Conservation (phyloP, 2,329 filamentous ascomycete genomes). For the Fusarium cicatricum region DNA sequence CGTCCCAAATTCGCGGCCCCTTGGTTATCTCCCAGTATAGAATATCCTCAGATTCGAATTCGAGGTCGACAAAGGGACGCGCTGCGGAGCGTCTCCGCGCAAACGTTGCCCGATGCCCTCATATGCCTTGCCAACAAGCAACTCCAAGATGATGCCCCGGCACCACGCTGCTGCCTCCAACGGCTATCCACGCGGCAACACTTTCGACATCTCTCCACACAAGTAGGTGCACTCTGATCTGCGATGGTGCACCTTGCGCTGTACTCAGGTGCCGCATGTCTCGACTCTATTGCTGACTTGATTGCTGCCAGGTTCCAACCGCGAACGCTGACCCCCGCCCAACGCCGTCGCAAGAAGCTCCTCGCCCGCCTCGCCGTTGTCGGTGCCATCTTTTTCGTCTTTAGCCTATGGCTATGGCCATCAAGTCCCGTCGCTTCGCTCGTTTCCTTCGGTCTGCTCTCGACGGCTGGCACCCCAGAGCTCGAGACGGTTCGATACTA, state of each 20-base stretch:
- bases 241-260: not conserved
- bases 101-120: conserved; percentile 40
- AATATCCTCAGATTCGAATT: not conserved
- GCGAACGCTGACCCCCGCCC: conserved; percentile 74
- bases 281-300: conserved; percentile 20
- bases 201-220: conserved; percentile 89
- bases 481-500: conserved; percentile 98
- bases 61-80: conserved; percentile 19
- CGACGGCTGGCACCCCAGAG: conserved; percentile 73
- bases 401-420: conserved; percentile 81
- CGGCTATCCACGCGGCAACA: conserved; percentile 80
- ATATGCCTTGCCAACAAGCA: conserved; percentile 40
- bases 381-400: conserved; percentile 66
- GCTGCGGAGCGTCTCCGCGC: conserved; percentile 34
- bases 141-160: conserved; percentile 81
- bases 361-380: conserved; percentile 72
- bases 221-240: conserved; percentile 64
- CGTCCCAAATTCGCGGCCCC: not conserved
- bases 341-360: conserved; percentile 77
- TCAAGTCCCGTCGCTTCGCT: conserved; percentile 67
- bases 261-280: not conserved
- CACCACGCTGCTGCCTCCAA: conserved; percentile 79
- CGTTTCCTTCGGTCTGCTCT: conserved; percentile 75
- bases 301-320: conserved; percentile 72
- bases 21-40: not conserved